A percentile compares a stretch with the other conserved stretches of the same genome.
Conservation (phyloP, 2,329 filamentous ascomycete species). For the Diaporthe aspalathi region DNA sequence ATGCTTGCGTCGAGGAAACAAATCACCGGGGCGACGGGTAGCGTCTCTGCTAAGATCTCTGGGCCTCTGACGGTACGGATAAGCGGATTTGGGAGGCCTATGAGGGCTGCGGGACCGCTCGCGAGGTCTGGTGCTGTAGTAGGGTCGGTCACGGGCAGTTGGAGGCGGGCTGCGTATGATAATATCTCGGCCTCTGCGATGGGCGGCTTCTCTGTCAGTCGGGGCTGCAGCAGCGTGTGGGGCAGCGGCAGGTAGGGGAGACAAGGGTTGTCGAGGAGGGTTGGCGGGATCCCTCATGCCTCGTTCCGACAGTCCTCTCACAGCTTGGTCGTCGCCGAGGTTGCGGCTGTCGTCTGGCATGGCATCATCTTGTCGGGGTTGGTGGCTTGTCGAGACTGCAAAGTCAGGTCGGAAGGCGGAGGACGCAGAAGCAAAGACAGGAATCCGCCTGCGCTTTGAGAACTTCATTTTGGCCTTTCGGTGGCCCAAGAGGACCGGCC, state of each 20-base stretch:
- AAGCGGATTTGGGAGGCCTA: constrained; percentile 48
- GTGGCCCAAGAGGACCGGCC: constrained; percentile 40
- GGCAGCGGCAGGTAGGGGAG: constrained; percentile 44
- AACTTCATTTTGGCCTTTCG: constrained; percentile 47
- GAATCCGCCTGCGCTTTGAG: constrained; percentile 43
- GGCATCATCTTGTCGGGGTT: constrained; percentile 51
- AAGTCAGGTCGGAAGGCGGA: constrained; percentile 20
- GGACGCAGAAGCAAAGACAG: constrained; percentile 29
- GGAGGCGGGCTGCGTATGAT: constrained; percentile 42
- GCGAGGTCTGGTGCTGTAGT: constrained; percentile 44
- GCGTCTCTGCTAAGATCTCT: constrained; percentile 53
- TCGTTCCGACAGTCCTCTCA: constrained; percentile 50
- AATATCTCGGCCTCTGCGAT: constrained; percentile 39
- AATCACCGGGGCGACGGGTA: constrained; percentile 43
- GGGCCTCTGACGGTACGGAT: constrained; percentile 53
- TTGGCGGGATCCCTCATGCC: constrained; percentile 46
- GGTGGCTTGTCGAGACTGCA: constrained; percentile 39
- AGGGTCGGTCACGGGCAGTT: constrained; percentile 41
- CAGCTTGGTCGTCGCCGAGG: constrained; percentile 49
- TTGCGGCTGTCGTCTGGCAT: constrained; percentile 55
- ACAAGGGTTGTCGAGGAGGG: constrained; percentile 46
- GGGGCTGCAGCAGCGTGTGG: constrained; percentile 43
- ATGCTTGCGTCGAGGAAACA: constrained; percentile 43
- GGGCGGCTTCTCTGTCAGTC: constrained; percentile 36
- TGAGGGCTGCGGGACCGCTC: constrained; percentile 46